phyloP scores from a whole-genome alignment of 2,329 filamentous ascomycete genomes.

The Geoglossum cookeanum region DNA sequence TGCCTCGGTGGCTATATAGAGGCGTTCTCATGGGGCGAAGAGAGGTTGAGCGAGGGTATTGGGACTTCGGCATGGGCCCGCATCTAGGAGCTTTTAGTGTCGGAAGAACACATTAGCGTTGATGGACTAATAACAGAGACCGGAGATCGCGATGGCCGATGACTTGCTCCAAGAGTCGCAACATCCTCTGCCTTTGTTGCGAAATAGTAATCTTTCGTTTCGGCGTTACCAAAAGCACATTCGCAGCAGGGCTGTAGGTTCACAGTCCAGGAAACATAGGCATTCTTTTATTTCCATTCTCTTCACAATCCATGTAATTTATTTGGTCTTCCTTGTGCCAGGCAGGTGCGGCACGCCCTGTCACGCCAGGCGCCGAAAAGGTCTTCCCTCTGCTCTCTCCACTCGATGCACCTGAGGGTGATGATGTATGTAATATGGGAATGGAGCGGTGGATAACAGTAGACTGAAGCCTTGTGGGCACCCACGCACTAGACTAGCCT shows the following conservation, averaged over 20 bases:
- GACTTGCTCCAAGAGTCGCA: not conserved
- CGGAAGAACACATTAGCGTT: not conserved
- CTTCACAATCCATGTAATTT: not conserved
- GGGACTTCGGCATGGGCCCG: not conserved
- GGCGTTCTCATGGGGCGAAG: no score
- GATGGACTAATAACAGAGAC: not conserved
- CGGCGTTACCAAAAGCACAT: not conserved
- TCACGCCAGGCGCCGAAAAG: not conserved
- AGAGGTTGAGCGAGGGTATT: not conserved
- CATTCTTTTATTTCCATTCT: not conserved
- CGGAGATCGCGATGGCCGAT: not conserved
- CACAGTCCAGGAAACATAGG: not conserved
- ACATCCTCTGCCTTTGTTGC: not conserved
- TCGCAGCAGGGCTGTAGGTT: not conserved
- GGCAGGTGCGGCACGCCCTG: not conserved
- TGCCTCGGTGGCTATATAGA: slow-evolving; percentile 8
- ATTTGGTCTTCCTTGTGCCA: not conserved
- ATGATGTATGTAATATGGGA: slow-evolving; percentile 1
- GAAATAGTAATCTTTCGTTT: not conserved
- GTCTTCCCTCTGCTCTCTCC: not conserved
- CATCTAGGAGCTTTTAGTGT: not conserved
- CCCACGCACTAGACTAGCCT: no score
- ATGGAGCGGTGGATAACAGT: not conserved
- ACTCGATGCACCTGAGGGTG: not conserved
- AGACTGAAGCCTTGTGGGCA: not conserved